These are phyloP conservation scores for Penicillium pulvis DNA, from an alignment of 495 filamentous ascomycete genomes.

Conservation along the genomic window DNA sequence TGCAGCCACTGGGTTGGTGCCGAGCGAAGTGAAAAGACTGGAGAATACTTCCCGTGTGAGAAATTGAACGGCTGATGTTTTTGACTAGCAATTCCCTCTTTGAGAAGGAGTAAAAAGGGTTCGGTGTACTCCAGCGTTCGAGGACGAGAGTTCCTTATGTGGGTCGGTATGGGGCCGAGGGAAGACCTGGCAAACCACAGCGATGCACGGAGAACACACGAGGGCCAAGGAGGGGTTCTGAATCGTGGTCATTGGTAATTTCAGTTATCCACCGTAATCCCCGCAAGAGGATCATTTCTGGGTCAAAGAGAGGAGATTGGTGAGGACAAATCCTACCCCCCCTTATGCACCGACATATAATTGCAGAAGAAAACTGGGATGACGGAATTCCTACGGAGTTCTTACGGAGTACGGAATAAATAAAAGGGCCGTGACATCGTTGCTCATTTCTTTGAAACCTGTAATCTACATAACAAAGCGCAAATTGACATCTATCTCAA, in stretches of 20 bases:
- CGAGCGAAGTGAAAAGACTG: neutral
- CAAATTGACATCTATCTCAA: constrained; percentile 39
- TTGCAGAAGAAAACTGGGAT: no score
- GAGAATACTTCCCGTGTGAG: neutral
- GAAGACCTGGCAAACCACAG: constrained; percentile 20
- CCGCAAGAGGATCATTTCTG: constrained; percentile 5
- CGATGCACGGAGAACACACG: constrained; percentile 18
- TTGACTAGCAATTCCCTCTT: neutral
- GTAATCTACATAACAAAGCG: constrained; percentile 44
- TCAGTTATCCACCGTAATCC: constrained; percentile 8
- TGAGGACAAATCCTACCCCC: neutral
- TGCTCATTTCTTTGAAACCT: constrained; percentile 10
- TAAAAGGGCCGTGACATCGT: constrained; percentile 6
- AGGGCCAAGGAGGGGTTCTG: constrained; percentile 10
- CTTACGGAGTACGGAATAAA: neutral
- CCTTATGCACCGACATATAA: no score
- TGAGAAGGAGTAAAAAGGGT: neutral
- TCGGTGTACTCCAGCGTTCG: constrained; percentile 3
- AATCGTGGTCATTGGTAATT: constrained; percentile 5
- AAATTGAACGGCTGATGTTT: neutral
- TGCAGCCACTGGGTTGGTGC: neutral
- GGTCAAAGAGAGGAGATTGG: neutral
- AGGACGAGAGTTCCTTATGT: neutral
- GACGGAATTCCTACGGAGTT: neutral
- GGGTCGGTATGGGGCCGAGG: constrained; percentile 2